A percentile compares a stretch with the other conserved stretches of the same genome.
These are phyloP conservation scores for Vigna nakashimae DNA, from an alignment of 306 rosid species.

Conservation along the genomic window DNA sequence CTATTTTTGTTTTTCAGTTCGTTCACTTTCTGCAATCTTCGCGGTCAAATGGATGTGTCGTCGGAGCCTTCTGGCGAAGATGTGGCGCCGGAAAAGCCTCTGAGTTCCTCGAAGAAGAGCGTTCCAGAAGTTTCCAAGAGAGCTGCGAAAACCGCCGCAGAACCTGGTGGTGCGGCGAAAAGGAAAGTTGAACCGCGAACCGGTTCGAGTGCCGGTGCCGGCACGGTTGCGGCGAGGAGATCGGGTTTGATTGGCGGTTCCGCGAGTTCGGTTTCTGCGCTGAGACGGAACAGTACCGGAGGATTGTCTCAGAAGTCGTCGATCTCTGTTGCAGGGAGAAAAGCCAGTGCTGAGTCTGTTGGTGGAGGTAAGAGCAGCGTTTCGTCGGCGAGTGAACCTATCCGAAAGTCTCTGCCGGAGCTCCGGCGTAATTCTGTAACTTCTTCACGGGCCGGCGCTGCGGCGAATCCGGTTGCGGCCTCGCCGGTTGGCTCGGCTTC, in stretches of 20 bases:
- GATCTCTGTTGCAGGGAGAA: constrained; percentile 51
- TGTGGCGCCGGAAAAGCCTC: constrained; percentile 47
- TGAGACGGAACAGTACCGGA: constrained; percentile 79
- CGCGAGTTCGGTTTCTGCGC: constrained; percentile 50
- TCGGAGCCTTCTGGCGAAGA: constrained; percentile 52
- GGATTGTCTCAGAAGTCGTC: constrained; percentile 66
- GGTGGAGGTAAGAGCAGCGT: constrained; percentile 42
- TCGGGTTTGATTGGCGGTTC: constrained; percentile 57
- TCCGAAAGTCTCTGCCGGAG: constrained; percentile 79
- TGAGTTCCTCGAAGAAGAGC: constrained; percentile 38
- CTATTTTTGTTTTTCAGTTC: constrained; percentile 21
- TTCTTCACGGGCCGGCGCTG: constrained; percentile 44
- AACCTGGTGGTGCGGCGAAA: constrained; percentile 42
- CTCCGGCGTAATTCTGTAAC: constrained; percentile 69
- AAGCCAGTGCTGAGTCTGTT: constrained; percentile 40
- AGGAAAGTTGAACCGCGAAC: constrained; percentile 60
- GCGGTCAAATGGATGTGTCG: constrained; percentile 67
- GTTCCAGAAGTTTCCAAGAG: constrained; percentile 46
- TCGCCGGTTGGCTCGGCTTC: constrained; percentile 49
- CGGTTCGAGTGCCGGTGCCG: constrained; percentile 33
- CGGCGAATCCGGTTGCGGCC: constrained; percentile 54
- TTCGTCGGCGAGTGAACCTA: constrained; percentile 50
- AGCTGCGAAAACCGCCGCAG: constrained; percentile 50
- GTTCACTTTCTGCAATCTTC: constrained; percentile 11
- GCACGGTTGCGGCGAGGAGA: constrained; percentile 52